Conservation (phyloP, 768 basidiomycete genomes). For the Boletus sp. region DNA sequence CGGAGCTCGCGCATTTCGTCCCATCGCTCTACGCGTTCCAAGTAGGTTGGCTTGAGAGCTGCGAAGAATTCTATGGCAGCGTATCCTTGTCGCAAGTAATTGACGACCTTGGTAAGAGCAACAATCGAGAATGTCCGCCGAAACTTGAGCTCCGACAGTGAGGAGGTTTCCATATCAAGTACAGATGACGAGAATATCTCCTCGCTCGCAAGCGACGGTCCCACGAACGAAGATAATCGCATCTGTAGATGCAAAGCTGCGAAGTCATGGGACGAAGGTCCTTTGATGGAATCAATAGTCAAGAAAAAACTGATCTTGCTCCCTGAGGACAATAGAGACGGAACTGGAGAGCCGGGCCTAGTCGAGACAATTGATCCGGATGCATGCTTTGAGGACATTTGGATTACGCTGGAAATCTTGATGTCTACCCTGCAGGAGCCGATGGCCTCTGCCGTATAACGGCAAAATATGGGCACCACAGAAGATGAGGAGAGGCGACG, state of each 20-base stretch:
- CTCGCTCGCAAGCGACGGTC: conserved; percentile 63
- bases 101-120: conserved; percentile 67
- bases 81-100: conserved; percentile 70
- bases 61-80: conserved; percentile 92
- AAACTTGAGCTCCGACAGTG: conserved; percentile 79
- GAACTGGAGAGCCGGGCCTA: conserved; percentile 71
- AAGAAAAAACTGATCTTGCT: conserved; percentile 84
- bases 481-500: conserved; percentile 70
- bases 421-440: conserved; percentile 89
- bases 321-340: conserved; percentile 63
- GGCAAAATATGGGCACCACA: conserved; percentile 87
- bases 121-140: conserved; percentile 78
- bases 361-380: conserved; percentile 65
- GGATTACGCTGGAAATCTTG: conserved; percentile 69
- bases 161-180: conserved; percentile 67
- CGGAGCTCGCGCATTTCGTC: conserved; percentile 87
- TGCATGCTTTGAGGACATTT: conserved; percentile 52
- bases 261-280: conserved; percentile 88
- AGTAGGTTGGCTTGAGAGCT: conserved; percentile 71
- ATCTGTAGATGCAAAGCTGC: conserved; percentile 82
- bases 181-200: conserved; percentile 77
- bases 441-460: conserved; percentile 92
- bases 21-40: conserved; percentile 90
- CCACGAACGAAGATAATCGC: conserved; percentile 83
- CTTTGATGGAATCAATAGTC: conserved; percentile 83